phyloP scores from a whole-genome alignment of 2,329 filamentous ascomycete genomes.

The Ceratocystis papillata region DNA sequence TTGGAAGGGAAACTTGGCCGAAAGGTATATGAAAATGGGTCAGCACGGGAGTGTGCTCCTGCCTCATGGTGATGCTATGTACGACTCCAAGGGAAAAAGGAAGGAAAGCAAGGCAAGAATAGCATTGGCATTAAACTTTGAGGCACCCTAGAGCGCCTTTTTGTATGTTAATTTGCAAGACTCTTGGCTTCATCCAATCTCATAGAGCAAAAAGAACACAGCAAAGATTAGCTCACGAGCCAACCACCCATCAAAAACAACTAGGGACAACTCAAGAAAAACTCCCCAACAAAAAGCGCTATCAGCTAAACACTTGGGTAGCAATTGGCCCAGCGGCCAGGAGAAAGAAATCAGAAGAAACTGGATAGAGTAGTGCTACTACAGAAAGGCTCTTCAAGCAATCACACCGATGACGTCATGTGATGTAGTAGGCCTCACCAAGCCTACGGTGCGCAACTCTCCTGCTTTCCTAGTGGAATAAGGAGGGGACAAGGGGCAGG shows the following conservation, averaged over 20 bases:
- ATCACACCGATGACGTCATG: too few relatives aligned
- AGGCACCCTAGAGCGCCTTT: neutral
- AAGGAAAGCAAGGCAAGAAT: neutral
- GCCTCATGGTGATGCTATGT: slow-evolving; percentile 1
- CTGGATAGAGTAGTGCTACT: neutral
- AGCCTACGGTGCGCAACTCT: too few relatives aligned
- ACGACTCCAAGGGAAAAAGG: neutral
- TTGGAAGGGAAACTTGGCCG: neutral
- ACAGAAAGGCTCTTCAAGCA: too few relatives aligned
- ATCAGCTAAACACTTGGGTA: too few relatives aligned
- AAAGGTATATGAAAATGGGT: neutral
- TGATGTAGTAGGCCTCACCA: too few relatives aligned
- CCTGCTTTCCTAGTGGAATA: too few relatives aligned
- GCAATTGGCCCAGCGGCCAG: too few relatives aligned
- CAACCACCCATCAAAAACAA: neutral
- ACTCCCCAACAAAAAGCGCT: neutral
- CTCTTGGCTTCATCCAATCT: slow-evolving; percentile 6
- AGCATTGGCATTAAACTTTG: neutral
- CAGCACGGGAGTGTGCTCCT: neutral
- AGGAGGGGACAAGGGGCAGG: neutral
- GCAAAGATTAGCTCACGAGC: neutral
- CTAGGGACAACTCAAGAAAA: neutral
- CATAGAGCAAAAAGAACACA: neutral
- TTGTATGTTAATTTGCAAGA: neutral
- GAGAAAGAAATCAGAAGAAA: slow-evolving; percentile 6